Conservation (phyloP, 768 basidiomycete species). For the Tephrocybe rancida region DNA sequence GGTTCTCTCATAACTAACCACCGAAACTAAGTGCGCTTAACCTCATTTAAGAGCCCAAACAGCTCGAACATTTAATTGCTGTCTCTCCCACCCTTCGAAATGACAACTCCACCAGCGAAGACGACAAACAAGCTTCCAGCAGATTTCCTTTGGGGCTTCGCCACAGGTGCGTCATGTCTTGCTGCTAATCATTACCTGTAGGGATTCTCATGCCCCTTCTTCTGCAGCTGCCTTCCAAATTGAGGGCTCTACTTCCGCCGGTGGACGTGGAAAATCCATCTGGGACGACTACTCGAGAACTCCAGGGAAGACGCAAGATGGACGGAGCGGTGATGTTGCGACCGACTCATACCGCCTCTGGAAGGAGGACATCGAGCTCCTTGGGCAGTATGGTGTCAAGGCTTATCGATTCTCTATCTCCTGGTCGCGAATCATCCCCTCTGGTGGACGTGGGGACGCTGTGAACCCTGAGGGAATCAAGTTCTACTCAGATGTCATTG, state of each 20-base stretch:
- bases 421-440: conserved; percentile 77
- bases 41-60: too few species aligned
- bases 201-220: background rate
- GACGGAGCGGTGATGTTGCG: conserved; percentile 66
- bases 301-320: conserved; percentile 74
- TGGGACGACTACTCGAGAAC: conserved; percentile 74
- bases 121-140: conserved; percentile 47
- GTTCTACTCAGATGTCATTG: conserved; percentile 74
- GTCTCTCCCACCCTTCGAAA: too few species aligned
- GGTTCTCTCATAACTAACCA: background rate
- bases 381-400: conserved; percentile 66
- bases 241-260: conserved; percentile 65
- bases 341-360: conserved; percentile 73
- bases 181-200: background rate
- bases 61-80: too few species aligned
- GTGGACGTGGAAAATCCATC: conserved; percentile 67
- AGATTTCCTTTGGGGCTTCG: conserved; percentile 73
- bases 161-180: conserved; percentile 50
- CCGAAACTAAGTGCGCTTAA: too few species aligned
- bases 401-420: conserved; percentile 77
- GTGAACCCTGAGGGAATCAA: conserved; percentile 70
- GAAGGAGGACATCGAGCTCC: conserved; percentile 66
- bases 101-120: conserved; percentile 26
- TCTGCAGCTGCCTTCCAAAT: conserved; percentile 68
- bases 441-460: conserved; percentile 73